These are phyloP conservation scores for Acacia confusa DNA, from an alignment of 306 rosid genomes.

Conservation along the genomic window DNA sequence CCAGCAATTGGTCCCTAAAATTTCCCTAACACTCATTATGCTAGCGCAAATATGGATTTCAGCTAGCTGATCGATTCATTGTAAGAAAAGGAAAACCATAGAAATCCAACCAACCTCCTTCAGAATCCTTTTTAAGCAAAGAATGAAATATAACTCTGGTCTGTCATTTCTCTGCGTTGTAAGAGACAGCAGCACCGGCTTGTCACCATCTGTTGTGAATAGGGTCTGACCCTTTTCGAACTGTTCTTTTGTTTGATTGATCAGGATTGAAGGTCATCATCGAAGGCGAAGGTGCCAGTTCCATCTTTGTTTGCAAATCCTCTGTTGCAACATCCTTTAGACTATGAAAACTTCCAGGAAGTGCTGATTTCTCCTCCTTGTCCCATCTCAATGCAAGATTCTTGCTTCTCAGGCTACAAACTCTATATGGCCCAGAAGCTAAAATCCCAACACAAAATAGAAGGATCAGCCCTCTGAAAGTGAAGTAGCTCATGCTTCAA, in stretches of 20 bases:
- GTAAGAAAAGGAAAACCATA: conserved; percentile 33
- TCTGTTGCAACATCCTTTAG: conserved; percentile 53
- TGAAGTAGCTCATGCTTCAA: conserved; percentile 56
- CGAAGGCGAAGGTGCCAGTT: conserved; percentile 73
- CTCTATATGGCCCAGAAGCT: conserved; percentile 60
- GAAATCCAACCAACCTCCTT: conserved; percentile 45
- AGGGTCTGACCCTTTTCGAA: conserved; percentile 81
- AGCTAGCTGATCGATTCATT: conserved; percentile 35
- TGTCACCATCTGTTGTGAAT: conserved; percentile 85
- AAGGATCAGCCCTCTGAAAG: conserved; percentile 45
- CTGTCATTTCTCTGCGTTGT: conserved; percentile 30
- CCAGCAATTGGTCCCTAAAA: conserved; percentile 51
- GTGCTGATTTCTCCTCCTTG: conserved; percentile 34
- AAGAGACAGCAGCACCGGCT: conserved; percentile 31
- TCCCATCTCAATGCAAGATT: conserved; percentile 73
- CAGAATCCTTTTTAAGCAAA: conserved; percentile 27
- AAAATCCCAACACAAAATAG: conserved; percentile 58
- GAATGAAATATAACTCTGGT: conserved; percentile 24
- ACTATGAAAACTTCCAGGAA: conserved; percentile 43
- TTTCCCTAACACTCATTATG: conserved; percentile 42
- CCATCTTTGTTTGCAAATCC: conserved; percentile 50
- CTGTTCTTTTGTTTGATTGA: conserved; percentile 73
- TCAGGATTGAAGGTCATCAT: conserved; percentile 57
- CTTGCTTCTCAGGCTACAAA: conserved; percentile 63
- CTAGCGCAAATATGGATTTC: conserved; percentile 43